These are phyloP conservation scores for Taphrina pruni DNA, from an alignment of 1,139 yeast species.

Conservation along the genomic window DNA sequence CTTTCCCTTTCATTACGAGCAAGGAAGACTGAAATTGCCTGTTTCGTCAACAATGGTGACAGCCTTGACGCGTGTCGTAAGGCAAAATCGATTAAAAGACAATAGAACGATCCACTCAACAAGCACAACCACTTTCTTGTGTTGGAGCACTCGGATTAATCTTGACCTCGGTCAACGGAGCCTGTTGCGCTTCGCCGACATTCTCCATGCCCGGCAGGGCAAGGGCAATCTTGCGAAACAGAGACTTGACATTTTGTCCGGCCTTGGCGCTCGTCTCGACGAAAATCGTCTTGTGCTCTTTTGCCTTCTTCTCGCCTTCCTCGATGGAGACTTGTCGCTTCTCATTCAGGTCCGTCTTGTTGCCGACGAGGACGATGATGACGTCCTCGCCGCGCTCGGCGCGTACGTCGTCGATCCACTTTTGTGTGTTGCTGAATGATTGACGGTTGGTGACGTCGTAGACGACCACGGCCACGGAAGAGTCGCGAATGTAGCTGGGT, in stretches of 20 bases:
- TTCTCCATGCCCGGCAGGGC: constrained; percentile 82
- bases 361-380: constrained; percentile 76
- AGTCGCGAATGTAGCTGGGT: constrained; percentile 92
- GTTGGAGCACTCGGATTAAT: constrained; percentile 51
- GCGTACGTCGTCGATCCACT: constrained; percentile 86
- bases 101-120: background rate
- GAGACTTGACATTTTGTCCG: constrained; percentile 86
- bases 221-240: constrained; percentile 89
- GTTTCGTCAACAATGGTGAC: background rate
- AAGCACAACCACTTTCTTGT: constrained; percentile 34
- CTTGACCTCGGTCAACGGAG: constrained; percentile 67
- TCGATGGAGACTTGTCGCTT: constrained; percentile 81
- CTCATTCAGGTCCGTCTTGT: constrained; percentile 72
- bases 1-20: too few relatives aligned
- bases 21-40: too few relatives aligned
- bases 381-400: constrained; percentile 75
- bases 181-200: constrained; percentile 53
- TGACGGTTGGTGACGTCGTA: constrained; percentile 86
- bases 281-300: constrained; percentile 76
- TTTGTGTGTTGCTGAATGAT: constrained; percentile 74
- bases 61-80: background rate
- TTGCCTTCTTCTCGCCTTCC: constrained; percentile 78
- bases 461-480: constrained; percentile 95
- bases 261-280: constrained; percentile 95
- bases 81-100: background rate